These are phyloP conservation scores for Scleroderma bovista DNA, from an alignment of 768 basidiomycete species.

Conservation along the genomic window DNA sequence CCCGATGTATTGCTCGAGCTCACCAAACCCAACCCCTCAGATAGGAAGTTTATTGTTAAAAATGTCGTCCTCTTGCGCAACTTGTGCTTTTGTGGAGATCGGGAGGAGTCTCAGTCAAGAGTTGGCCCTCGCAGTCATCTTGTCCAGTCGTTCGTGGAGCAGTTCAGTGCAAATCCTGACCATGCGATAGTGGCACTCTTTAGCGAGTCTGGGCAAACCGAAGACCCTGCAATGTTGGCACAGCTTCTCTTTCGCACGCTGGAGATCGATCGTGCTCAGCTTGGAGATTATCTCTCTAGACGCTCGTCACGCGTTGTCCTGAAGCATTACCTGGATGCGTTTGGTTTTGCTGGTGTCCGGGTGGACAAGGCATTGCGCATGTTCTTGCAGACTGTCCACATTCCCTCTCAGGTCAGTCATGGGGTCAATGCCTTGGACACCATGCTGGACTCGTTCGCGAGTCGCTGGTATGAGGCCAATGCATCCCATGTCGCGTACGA, in stretches of 20 bases:
- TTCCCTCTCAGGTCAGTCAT: conserved; percentile 41
- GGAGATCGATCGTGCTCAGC: conserved; percentile 74
- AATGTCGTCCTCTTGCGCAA: conserved; percentile 77
- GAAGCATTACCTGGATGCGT: conserved; percentile 80
- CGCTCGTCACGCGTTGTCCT: conserved; percentile 70
- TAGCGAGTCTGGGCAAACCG: conserved; percentile 49
- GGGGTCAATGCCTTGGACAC: conserved; percentile 39
- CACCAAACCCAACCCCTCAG: conserved; percentile 49
- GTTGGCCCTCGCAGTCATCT: conserved; percentile 50
- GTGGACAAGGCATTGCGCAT: conserved; percentile 87
- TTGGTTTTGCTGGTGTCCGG: conserved; percentile 77
- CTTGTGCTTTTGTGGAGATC: conserved; percentile 63
- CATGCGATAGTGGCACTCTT: conserved; percentile 70
- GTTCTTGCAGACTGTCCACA: conserved; percentile 77
- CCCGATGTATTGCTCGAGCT: conserved; percentile 57
- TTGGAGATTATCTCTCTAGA: conserved; percentile 81
- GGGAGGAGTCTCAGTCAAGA: conserved; percentile 53
- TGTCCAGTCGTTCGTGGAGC: conserved; percentile 67
- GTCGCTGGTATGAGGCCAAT: conserved; percentile 90
- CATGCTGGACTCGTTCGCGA: conserved; percentile 78
- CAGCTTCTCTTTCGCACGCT: conserved; percentile 74
- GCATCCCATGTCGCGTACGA: conserved; percentile 71
- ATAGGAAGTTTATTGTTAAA: conserved; percentile 84
- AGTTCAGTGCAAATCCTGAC: conserved; percentile 78
- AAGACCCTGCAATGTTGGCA: conserved; percentile 73